Base-by-base conservation (phyloP, 192 early-diverging fungal species). In the Coemansia asiatica region DNA sequence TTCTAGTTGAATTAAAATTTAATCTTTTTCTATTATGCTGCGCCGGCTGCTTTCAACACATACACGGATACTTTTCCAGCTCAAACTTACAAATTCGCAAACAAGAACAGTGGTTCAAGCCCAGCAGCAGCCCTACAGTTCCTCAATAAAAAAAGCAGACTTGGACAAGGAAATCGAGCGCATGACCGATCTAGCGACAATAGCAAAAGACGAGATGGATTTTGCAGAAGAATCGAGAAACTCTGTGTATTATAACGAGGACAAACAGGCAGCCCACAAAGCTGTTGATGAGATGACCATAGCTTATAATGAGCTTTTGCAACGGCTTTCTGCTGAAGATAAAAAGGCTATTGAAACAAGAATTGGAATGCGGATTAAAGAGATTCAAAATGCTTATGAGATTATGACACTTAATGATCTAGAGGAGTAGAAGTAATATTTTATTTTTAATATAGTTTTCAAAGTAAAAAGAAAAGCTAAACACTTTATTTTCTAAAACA, bases 241-340 rank as follows among this genome's bases (percentile, higher is more conserved):
- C 66, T 76, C 79, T 1, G 74, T 81, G 2, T 81, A 81, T 63
- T 81, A 81, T 70, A 81, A 81, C 56, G 70, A 76, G 16, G 79
- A 81, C 38, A 81, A 81, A 27, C 29, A 40, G 64, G 54, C 73
- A 1, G 79, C 79, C 0, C 79, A 81, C 35, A 68, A 81, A 15
- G 79, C 79, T 19, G 74, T 81, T n/a, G 79, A 81, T 19, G 64
- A 76, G n/a, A 63, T 81, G 70, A 64, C 66, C 21, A 23, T 13
- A 5, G 64, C 74, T 4, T 81, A 81, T 35, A 67, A 62, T 23
- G 28, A 35, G 13, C 38, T 81, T 58, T 56, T 81, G 19, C 65
- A 23, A 6, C 63, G 74, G 4, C 69, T 81, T 6, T 54, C 54
- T 8, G 70, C 61, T 9, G 60, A 59, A 16, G 74, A 76, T 36